These are phyloP conservation scores for Monilinia fructigena DNA, from an alignment of 2,329 filamentous ascomycete species.

Conservation along the genomic window DNA sequence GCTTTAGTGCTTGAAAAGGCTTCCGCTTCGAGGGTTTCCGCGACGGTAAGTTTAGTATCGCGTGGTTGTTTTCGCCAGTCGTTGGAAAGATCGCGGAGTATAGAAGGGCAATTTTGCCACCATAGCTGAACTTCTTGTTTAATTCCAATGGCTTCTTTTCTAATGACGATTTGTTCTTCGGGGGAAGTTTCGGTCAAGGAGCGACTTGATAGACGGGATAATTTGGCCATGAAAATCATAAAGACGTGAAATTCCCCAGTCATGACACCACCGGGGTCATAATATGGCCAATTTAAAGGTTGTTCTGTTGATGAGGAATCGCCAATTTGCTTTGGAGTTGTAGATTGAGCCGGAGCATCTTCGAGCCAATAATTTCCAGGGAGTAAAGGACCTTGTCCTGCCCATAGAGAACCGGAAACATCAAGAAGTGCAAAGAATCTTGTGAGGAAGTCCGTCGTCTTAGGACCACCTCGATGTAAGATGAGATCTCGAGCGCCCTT, in stretches of 20 bases:
- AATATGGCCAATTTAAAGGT: conserved; percentile 36
- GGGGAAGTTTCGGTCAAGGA: conserved; percentile 30
- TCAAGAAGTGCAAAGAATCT: conserved; percentile 39
- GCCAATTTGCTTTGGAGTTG: conserved; percentile 10
- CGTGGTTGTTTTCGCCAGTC: conserved; percentile 36
- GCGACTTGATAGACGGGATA: conserved; percentile 35
- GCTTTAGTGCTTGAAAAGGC: conserved; percentile 37
- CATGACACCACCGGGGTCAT: conserved; percentile 35
- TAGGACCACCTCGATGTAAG: conserved; percentile 36
- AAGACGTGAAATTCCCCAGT: conserved; percentile 35
- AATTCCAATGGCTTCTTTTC: conserved; percentile 28
- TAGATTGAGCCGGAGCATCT: conserved; percentile 19
- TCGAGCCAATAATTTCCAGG: conserved; percentile 39
- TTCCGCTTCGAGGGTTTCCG: conserved; percentile 38
- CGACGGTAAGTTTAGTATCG: conserved; percentile 34
- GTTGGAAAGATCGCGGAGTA: conserved; percentile 34
- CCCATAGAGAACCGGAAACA: conserved; percentile 36
- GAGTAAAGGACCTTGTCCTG: conserved; percentile 35
- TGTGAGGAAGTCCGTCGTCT: conserved; percentile 34
- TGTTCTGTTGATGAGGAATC: conserved; percentile 2
- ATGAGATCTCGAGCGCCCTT: conserved; percentile 39
- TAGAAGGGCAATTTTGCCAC: conserved; percentile 34
- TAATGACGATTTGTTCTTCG: conserved; percentile 29
- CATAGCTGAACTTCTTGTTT: conserved; percentile 31
- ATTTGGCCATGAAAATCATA: conserved; percentile 37